Evolutionary conservation across 371 early-diverging fungal genomes (phyloP).

Genomic region (Circinella umbellata): DNA sequence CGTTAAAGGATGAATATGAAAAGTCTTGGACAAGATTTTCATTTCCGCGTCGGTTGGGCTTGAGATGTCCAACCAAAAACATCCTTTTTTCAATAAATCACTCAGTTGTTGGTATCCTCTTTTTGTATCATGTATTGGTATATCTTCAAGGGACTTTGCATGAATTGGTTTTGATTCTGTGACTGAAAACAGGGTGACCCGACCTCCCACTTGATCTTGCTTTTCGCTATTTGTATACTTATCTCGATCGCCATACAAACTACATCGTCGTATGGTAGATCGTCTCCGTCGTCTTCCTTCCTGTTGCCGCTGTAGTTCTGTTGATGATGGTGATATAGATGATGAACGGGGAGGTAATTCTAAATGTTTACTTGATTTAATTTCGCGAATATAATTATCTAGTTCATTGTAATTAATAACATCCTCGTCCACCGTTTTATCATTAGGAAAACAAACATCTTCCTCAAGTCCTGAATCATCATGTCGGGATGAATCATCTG

Average conservation of each 20-base stretch:
- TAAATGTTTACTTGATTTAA: slow-evolving; percentile 1
- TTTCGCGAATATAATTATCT: slow-evolving; percentile 16
- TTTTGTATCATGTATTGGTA: slow-evolving; percentile 22
- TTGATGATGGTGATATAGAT: not conserved
- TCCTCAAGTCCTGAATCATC: slow-evolving; percentile 32
- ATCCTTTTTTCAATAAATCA: slow-evolving; percentile 55
- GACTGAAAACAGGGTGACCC: slow-evolving; percentile 47
- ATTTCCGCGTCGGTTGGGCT: slow-evolving; percentile 80
- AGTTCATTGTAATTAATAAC: slow-evolving; percentile 38
- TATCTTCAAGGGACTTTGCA: slow-evolving; percentile 40
- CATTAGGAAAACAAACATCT: slow-evolving; percentile 48
- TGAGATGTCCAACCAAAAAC: slow-evolving; percentile 86
- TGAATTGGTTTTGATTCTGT: slow-evolving; percentile 42
- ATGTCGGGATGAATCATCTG: slow-evolving; percentile 21
- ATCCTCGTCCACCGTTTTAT: slow-evolving; percentile 30
- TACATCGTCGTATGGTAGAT: slow-evolving; percentile 19
- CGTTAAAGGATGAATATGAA: slow-evolving; percentile 89
- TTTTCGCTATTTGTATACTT: slow-evolving; percentile 2
- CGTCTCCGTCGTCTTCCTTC: not conserved
- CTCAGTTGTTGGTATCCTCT: slow-evolving; percentile 21
- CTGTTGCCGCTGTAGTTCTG: not conserved
- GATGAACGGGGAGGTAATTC: not conserved
- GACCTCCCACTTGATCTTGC: slow-evolving; percentile 30
- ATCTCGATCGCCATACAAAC: slow-evolving; percentile 24
- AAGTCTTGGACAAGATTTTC: slow-evolving; percentile 61